These are phyloP conservation scores for Talaromyces liani DNA, from an alignment of 495 filamentous ascomycete species.

Conservation along the genomic window DNA sequence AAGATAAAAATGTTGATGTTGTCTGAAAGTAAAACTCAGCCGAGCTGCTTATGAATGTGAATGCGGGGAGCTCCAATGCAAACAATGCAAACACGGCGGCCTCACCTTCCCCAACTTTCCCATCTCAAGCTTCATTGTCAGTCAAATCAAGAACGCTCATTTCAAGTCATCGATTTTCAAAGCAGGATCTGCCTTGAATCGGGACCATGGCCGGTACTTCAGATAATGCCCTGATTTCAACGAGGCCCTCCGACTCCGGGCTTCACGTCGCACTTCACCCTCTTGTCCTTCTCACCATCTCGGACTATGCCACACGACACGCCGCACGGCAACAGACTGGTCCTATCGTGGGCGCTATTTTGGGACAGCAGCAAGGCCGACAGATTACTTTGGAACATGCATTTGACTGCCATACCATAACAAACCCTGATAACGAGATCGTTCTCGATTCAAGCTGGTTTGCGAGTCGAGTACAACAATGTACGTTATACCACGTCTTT, in stretches of 20 bases:
- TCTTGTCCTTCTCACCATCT: constrained; percentile 90
- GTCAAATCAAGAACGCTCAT: not conserved
- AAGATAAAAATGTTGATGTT: not conserved
- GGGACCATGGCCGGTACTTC: constrained; percentile 20
- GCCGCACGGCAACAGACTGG: constrained; percentile 64
- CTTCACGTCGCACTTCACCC: constrained; percentile 85
- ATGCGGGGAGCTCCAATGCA: constrained; percentile 13
- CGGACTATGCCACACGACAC: constrained; percentile 91
- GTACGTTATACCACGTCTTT: constrained; percentile 38
- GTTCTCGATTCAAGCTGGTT: constrained; percentile 68
- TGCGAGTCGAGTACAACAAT: constrained; percentile 69
- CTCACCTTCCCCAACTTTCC: not conserved
- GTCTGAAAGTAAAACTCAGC: not conserved
- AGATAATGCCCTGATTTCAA: constrained; percentile 48
- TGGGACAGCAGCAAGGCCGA: constrained; percentile 86
- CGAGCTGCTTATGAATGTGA: not conserved
- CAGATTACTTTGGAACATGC: constrained; percentile 88
- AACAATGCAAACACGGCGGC: constrained; percentile 19
- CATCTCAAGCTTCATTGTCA: not conserved
- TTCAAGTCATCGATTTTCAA: not conserved
- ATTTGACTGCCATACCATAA: constrained; percentile 65
- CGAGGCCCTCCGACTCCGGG: constrained; percentile 65
- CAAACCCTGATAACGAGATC: constrained; percentile 37
- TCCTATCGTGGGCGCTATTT: constrained; percentile 75
- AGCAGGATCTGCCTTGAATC: not conserved